A percentile compares a stretch with the other conserved stretches of the same genome.
Conservation (phyloP, 495 filamentous ascomycete genomes). For the Hypoxylon fragiforme region DNA sequence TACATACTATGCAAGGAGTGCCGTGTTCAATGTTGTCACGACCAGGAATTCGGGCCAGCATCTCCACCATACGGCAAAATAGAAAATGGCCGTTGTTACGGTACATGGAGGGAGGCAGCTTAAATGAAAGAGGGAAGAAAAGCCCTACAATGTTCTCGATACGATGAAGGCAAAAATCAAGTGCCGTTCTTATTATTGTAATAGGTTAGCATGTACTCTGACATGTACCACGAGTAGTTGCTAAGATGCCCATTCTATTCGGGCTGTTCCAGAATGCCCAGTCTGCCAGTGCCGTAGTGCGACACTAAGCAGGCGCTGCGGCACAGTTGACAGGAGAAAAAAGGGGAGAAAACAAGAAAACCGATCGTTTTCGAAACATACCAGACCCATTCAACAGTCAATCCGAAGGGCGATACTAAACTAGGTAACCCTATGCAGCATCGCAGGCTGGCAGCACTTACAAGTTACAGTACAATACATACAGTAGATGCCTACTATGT, state of each 20-base stretch:
- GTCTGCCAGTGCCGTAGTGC: slow-evolving; percentile 11
- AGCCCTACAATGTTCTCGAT: not conserved
- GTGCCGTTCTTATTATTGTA: slow-evolving; percentile 5
- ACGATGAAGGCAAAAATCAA: not conserved
- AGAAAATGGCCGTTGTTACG: too few relatives aligned
- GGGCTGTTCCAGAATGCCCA: not conserved
- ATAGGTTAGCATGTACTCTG: slow-evolving; percentile 1
- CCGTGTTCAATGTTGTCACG: too few relatives aligned
- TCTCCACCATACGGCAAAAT: not conserved
- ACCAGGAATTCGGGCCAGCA: slow-evolving; percentile 22
- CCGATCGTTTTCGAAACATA: not conserved
- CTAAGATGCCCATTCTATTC: too few relatives aligned
- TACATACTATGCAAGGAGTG: too few relatives aligned
- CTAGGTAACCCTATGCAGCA: not conserved
- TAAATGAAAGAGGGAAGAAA: not conserved
- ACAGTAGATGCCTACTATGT: not conserved
- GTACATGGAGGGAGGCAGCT: not conserved
- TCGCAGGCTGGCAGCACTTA: not conserved
- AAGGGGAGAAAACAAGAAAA: slow-evolving; percentile 1
- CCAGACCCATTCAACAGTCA: not conserved
- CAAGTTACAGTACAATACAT: not conserved
- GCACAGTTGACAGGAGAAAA: not conserved
- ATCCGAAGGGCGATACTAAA: not conserved
- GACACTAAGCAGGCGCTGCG: slow-evolving; percentile 1
- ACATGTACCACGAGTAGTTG: not conserved